Evolutionary conservation across 2,329 filamentous ascomycete genomes (phyloP).

Genomic region (Zasmidium citrigriseum): DNA sequence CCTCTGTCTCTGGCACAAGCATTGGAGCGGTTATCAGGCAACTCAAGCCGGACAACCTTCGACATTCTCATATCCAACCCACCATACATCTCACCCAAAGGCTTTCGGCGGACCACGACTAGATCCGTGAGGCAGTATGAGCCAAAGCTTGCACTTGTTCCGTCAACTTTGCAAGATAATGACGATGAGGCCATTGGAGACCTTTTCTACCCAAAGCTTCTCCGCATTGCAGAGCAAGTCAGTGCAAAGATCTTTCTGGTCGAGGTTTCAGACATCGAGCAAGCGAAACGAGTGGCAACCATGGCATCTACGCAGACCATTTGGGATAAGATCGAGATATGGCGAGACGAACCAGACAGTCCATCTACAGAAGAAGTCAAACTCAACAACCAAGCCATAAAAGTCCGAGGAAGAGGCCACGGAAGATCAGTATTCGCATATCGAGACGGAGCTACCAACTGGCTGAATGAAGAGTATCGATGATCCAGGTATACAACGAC

Average conservation of each 20-base stretch:
- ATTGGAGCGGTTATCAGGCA: conserved; percentile 9
- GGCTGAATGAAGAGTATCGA: conserved; percentile 7
- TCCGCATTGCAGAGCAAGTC: conserved; percentile 55
- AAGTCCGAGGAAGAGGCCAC: conserved; percentile 42
- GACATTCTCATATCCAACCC: conserved; percentile 84
- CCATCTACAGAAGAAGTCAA: conserved; percentile 26
- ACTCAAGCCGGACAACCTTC: conserved; percentile 7
- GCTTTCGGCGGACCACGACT: conserved; percentile 64
- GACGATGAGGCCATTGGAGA: conserved; percentile 40
- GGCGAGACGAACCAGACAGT: conserved; percentile 64
- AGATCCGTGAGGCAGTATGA: conserved; percentile 81
- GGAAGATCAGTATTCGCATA: conserved; percentile 48
- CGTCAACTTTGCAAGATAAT: conserved; percentile 39
- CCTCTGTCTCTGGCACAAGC: conserved; percentile 15
- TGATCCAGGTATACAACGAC: no score
- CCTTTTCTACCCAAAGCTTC: conserved; percentile 68
- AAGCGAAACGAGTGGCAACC: conserved; percentile 64
- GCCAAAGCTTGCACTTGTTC: conserved; percentile 76
- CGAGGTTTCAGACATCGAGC: conserved; percentile 70
- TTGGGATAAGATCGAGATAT: conserved; percentile 61
- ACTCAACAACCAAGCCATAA: conserved; percentile 21
- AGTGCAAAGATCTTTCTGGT: conserved; percentile 61
- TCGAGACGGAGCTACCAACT: conserved; percentile 27
- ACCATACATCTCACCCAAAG: conserved; percentile 75
- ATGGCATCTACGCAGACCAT: conserved; percentile 42